Evolutionary conservation across 345 rosid species (phyloP), one percentile per base, ranked within the genome.

Genomic region (Abelmoschus esculentus): DNA sequence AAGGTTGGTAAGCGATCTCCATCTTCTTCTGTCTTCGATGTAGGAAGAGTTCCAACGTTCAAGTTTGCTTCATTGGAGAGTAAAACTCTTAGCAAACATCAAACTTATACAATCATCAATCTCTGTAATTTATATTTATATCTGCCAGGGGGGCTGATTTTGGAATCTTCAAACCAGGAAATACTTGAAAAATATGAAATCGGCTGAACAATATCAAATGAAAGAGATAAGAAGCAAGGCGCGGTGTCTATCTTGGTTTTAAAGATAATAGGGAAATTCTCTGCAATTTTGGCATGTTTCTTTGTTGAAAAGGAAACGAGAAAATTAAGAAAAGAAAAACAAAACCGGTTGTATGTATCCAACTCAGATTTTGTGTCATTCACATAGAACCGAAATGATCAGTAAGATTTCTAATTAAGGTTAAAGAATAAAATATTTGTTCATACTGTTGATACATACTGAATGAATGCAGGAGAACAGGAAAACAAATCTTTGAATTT

Each of bases 1-100:
- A 89, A 66, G 96, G 96, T 70, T 85, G 86, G 72, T 91, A 88
- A 50, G 71, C 67, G 9, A 79, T 75, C 78, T 86, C 90, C 96
- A 91, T 90, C 74, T 75, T 79, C 64, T 67, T 52, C 17, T 49
- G 54, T 26, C 14, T 31, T 31, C 13, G 8, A 18, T 17, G 4
- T 42, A 36, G 53, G 74, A 54, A 18, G 13, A 26, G 18, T 63
- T 63, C 55, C 6, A 56, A n/a, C 9, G 17, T 53, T 18, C 22
- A 22, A 22, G 44, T 40, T 70, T 42, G 32, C 28, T 57, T 57
- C 67, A 36, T 46, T 46, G 11, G 11, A 52, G 40, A 44, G 66
- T 38, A 14, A 29, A 42, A 42, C 19, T 38, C 29, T 38, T 61
- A 8, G n/a, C 22, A 54, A 42, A 36, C 36, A 36, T 13, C 29